phyloP scores from a whole-genome alignment of 176 grass and related monocot genomes.

The Carex pumila region DNA sequence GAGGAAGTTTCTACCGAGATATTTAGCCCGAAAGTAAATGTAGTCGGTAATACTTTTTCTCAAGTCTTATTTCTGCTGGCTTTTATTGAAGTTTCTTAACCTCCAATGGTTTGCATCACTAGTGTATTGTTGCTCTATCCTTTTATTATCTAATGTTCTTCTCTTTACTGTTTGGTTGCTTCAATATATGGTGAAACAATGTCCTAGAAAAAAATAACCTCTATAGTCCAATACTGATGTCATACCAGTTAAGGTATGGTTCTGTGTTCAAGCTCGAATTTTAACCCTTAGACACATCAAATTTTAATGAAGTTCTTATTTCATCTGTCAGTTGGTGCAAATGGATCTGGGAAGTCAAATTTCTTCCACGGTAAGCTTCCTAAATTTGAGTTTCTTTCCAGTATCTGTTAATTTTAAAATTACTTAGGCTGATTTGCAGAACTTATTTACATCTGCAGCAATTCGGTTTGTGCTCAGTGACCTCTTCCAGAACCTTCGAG shows the following conservation, averaged over 20 bases:
- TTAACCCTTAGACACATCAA: background rate
- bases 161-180: background rate
- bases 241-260: background rate
- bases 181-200: background rate
- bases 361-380: constrained; percentile 87
- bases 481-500: constrained; percentile 88
- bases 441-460: constrained; percentile 47
- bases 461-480: constrained; percentile 98
- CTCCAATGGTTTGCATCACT: background rate
- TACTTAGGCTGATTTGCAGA: background rate
- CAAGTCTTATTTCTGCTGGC: background rate
- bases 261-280: background rate
- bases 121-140: background rate
- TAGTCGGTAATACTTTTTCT: constrained; percentile 61
- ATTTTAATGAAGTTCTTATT: background rate
- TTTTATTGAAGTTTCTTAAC: background rate
- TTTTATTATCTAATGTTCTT: background rate
- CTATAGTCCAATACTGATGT: background rate
- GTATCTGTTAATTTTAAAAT: background rate
- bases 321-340: constrained; percentile 77
- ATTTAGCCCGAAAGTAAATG: constrained; percentile 96
- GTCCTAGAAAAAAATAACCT: background rate
- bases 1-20: constrained; percentile 88
- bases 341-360: constrained; percentile 98
- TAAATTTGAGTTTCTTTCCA: constrained; percentile 8